These are phyloP conservation scores for Cicer chorassanicum DNA, from an alignment of 306 rosid species.

Conservation along the genomic window DNA sequence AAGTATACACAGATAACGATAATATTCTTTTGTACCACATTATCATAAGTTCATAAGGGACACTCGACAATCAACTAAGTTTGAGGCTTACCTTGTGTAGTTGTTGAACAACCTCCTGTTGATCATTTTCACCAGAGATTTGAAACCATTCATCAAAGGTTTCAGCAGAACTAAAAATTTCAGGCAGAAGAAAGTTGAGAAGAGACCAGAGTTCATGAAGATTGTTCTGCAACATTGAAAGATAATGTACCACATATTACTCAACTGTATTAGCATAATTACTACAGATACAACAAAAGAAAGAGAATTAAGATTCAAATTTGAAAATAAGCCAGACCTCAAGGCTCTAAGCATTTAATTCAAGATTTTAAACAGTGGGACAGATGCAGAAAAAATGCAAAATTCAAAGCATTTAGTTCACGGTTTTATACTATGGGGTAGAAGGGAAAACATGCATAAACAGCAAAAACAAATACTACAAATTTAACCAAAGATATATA, in stretches of 20 bases:
- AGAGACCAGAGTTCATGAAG: constrained; percentile 98
- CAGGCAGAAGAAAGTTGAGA: constrained; percentile 97
- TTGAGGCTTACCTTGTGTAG: constrained; percentile 77
- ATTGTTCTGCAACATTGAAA: constrained; percentile 69
- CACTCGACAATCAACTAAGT: not conserved
- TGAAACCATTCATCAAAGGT: constrained; percentile 99
- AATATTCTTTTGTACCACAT: not conserved
- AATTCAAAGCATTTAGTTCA: not conserved
- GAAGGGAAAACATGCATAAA: not conserved
- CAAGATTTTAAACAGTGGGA: too few species aligned
- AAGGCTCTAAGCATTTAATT: not conserved
- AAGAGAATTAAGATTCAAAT: constrained; percentile 4
- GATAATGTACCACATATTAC: not conserved
- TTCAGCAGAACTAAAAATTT: constrained; percentile 97
- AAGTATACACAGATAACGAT: constrained; percentile 34
- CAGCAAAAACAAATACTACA: not conserved
- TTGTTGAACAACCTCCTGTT: constrained; percentile 99
- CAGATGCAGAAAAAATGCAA: not conserved
- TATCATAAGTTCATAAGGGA: constrained; percentile 8
- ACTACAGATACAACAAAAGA: not conserved
- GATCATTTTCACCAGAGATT: constrained; percentile 98
- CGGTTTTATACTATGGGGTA: not conserved
- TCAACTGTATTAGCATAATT: not conserved
- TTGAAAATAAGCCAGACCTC: constrained; percentile 35
- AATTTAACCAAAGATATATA: not conserved